These are phyloP conservation scores for Tetradesmus obliquus DNA, from an alignment of 139 green algal species.

Conservation along the genomic window DNA sequence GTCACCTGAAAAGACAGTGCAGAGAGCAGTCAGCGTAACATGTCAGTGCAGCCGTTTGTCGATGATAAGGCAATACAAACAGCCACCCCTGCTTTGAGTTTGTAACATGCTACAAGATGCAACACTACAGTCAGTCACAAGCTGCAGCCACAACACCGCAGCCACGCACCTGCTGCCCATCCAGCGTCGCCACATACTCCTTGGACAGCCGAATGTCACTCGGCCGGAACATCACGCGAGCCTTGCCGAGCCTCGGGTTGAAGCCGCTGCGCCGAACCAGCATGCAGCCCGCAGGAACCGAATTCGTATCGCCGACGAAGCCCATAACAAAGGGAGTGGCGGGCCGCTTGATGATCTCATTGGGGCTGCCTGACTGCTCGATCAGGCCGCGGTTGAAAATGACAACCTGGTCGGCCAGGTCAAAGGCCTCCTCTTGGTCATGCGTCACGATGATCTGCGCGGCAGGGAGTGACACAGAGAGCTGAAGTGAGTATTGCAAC, in stretches of 20 bases:
- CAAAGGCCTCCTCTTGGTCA: constrained; percentile 91
- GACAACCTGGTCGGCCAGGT: constrained; percentile 79
- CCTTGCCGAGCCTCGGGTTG: constrained; percentile 55
- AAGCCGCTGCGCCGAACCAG: constrained; percentile 38
- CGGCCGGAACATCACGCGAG: constrained; percentile 79
- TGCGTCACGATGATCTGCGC: constrained; percentile 89
- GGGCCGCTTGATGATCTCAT: constrained; percentile 71
- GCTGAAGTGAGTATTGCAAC: constrained; percentile 59
- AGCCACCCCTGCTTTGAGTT: too few relatives aligned
- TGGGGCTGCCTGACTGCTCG: constrained; percentile 74
- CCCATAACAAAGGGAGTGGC: constrained; percentile 87
- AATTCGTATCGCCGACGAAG: constrained; percentile 82
- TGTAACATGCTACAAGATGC: too few relatives aligned
- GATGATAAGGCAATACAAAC: too few relatives aligned
- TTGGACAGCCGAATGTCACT: constrained; percentile 64
- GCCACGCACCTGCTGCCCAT: neutral
- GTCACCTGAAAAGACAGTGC: neutral
- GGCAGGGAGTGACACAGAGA: neutral
- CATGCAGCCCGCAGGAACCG: constrained; percentile 63
- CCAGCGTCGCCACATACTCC: constrained; percentile 13
- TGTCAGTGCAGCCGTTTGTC: neutral
- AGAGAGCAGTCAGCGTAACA: neutral
- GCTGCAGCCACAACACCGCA: neutral
- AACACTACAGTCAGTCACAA: too few relatives aligned
- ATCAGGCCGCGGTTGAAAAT: constrained; percentile 46